A percentile compares a stretch with the other conserved stretches of the same genome.
Conservation (phyloP, 1,139 yeast genomes). For the Lodderomyces beijingensis region DNA sequence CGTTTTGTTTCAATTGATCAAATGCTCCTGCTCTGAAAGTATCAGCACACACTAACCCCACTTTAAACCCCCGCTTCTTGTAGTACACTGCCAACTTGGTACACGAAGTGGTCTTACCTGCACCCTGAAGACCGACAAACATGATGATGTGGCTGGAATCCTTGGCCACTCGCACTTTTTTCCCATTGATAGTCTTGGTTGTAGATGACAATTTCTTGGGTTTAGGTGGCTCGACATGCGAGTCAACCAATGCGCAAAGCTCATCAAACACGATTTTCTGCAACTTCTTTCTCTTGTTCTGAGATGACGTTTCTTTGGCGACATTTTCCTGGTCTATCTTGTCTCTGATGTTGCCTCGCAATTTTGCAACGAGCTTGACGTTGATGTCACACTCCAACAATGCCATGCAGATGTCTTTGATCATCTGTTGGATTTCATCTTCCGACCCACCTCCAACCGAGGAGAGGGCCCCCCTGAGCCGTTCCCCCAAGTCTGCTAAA, state of each 20-base stretch:
- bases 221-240: slow-evolving; percentile 63
- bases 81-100: slow-evolving; percentile 94
- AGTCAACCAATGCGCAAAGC: slow-evolving; percentile 77
- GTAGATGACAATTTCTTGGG: slow-evolving; percentile 60
- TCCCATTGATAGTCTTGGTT: slow-evolving; percentile 26
- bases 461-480: slow-evolving; percentile 75
- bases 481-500: slow-evolving; percentile 87
- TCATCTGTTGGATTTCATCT: slow-evolving; percentile 46
- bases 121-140: slow-evolving; percentile 98
- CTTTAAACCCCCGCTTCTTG: slow-evolving; percentile 89
- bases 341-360: slow-evolving; percentile 69
- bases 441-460: slow-evolving; percentile 45
- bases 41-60: slow-evolving; percentile 97
- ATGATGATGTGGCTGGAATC: slow-evolving; percentile 60
- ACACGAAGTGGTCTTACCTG: slow-evolving; percentile 97
- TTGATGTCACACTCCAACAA: slow-evolving; percentile 90
- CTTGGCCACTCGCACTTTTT: slow-evolving; percentile 25
- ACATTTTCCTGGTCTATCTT: slow-evolving; percentile 45
- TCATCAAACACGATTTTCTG: slow-evolving; percentile 95
- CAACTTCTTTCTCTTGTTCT: slow-evolving; percentile 69
- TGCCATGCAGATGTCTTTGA: slow-evolving; percentile 88
- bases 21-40: slow-evolving; percentile 99
- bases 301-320: slow-evolving; percentile 45
- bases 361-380: slow-evolving; percentile 70
- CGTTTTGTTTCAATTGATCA: slow-evolving; percentile 96